These are phyloP conservation scores for Teunomyces cretensis DNA, from an alignment of 805 yeast genomes.

Conservation along the genomic window DNA sequence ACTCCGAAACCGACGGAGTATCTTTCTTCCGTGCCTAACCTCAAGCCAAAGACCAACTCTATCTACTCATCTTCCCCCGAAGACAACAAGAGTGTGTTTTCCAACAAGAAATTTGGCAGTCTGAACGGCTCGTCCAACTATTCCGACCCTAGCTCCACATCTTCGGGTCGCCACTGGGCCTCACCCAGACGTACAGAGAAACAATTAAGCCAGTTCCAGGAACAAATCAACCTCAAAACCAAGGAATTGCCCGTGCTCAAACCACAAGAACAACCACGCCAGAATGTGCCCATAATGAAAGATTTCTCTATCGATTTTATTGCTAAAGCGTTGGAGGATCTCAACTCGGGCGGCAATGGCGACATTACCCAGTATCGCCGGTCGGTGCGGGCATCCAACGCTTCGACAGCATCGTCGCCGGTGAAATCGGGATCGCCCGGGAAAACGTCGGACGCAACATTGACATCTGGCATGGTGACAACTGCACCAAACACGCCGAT, in stretches of 20 bases:
- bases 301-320: slow-evolving; percentile 47
- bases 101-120: slow-evolving; percentile 7
- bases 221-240: slow-evolving; percentile 35
- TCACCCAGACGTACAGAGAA: slow-evolving; percentile 39
- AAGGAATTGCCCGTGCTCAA: slow-evolving; percentile 25
- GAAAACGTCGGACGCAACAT: no score
- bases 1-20: neutral
- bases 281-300: slow-evolving; percentile 35
- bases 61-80: slow-evolving; percentile 14
- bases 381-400: slow-evolving; percentile 30
- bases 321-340: slow-evolving; percentile 46
- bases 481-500: slow-evolving; percentile 17
- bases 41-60: slow-evolving; percentile 8
- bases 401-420: neutral
- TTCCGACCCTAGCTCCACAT: slow-evolving; percentile 36
- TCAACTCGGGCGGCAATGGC: slow-evolving; percentile 45
- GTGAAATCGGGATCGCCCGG: neutral
- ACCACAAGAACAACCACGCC: slow-evolving; percentile 7
- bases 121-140: slow-evolving; percentile 25
- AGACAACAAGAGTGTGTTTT: slow-evolving; percentile 19
- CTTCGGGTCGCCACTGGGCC: slow-evolving; percentile 37
- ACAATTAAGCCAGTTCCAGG: slow-evolving; percentile 35
- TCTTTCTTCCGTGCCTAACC: slow-evolving; percentile 1
- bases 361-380: slow-evolving; percentile 40
- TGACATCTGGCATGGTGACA: no score